Conservation (phyloP, 495 filamentous ascomycete genomes). For the Penicillium steckii region DNA sequence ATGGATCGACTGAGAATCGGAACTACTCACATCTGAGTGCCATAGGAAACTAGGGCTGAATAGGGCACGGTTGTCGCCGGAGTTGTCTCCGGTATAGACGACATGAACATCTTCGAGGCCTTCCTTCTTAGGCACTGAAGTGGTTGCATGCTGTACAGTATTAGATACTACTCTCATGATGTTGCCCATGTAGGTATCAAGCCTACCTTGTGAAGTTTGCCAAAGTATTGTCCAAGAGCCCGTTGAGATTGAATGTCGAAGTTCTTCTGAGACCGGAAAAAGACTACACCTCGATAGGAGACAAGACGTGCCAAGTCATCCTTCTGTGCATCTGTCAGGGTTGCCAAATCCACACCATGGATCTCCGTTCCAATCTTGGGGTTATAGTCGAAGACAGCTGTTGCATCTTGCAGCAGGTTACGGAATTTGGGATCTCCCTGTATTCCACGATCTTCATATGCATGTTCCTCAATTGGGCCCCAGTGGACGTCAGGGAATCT, state of each 20-base stretch:
- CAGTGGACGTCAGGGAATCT: slow-evolving; percentile 57
- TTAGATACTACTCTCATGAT: background rate
- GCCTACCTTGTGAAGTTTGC: slow-evolving; percentile 58
- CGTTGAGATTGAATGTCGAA: slow-evolving; percentile 67
- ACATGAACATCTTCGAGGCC: slow-evolving; percentile 70
- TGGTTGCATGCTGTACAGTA: slow-evolving; percentile 48
- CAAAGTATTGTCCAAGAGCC: slow-evolving; percentile 64
- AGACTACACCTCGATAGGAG: slow-evolving; percentile 68
- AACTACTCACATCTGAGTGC: slow-evolving; percentile 56
- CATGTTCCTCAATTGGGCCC: slow-evolving; percentile 47
- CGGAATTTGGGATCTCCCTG: slow-evolving; percentile 53
- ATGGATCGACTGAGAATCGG: background rate
- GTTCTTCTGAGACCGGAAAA: slow-evolving; percentile 68
- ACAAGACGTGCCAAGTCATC: slow-evolving; percentile 74
- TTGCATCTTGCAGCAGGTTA: slow-evolving; percentile 49
- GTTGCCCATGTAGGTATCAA: background rate
- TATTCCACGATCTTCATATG: slow-evolving; percentile 56
- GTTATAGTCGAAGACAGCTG: slow-evolving; percentile 59
- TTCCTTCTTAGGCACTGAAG: slow-evolving; percentile 54
- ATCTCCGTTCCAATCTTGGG: slow-evolving; percentile 74
- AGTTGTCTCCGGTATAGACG: slow-evolving; percentile 63
- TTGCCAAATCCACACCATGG: slow-evolving; percentile 64
- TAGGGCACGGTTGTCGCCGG: slow-evolving; percentile 55
- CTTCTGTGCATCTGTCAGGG: slow-evolving; percentile 66
- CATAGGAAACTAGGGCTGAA: slow-evolving; percentile 55